Conservation (phyloP, 164 flowering plant genomes). For the Umbilicus rupestris region DNA sequence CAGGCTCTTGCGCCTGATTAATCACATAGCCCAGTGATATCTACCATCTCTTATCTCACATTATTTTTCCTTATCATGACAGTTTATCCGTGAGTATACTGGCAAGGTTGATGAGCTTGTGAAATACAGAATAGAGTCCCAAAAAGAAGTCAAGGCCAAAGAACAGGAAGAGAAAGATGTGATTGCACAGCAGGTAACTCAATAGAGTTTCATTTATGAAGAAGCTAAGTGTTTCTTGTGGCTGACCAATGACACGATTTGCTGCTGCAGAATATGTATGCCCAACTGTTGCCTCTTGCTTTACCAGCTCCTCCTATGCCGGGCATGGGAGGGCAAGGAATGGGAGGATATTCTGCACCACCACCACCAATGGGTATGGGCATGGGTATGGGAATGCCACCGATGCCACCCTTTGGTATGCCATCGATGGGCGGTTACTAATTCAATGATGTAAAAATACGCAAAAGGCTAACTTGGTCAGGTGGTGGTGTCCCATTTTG, state of each 20-base stretch:
- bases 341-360: constrained; percentile 18
- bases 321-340: constrained; percentile 50
- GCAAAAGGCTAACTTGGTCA: background rate
- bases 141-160: constrained; percentile 48
- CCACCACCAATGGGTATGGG: constrained; percentile 69
- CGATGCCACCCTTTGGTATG: constrained; percentile 76
- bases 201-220: background rate
- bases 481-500: too few species aligned
- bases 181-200: constrained; percentile 59
- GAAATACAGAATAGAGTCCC: constrained; percentile 57
- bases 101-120: constrained; percentile 72
- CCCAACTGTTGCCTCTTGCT: constrained; percentile 73
- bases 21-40: too few species aligned
- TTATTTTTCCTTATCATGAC: background rate
- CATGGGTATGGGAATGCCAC: constrained; percentile 75
- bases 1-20: too few species aligned
- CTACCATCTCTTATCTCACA: too few species aligned
- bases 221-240: background rate
- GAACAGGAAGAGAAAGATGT: constrained; percentile 68
- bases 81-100: constrained; percentile 63
- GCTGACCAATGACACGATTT: too few species aligned
- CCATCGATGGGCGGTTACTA: constrained; percentile 57
- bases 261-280: constrained; percentile 93
- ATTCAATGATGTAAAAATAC: background rate
- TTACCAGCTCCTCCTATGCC: constrained; percentile 73